Percentiles rank a stretch among this genome's conserved stretches.
Conservation (phyloP, 352 stramenopile genomes). For the Phytophthora hybrid region DNA sequence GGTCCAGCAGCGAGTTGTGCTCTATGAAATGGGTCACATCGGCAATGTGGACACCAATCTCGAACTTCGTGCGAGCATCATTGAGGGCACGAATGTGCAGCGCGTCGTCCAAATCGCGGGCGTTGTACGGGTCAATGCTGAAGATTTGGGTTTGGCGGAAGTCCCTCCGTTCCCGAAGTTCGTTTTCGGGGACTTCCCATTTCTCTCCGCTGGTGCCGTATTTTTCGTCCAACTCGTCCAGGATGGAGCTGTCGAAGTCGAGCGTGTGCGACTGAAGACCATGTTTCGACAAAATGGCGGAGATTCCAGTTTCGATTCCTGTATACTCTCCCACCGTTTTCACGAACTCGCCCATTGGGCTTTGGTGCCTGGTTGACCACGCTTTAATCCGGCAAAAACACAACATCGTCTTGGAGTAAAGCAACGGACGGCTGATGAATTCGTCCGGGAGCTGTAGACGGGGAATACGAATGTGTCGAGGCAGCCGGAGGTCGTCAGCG, state of each 20-base stretch:
- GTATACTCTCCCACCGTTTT: constrained; percentile 81
- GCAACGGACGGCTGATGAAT: constrained; percentile 62
- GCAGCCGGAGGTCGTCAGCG: constrained; percentile 69
- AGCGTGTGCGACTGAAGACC: constrained; percentile 83
- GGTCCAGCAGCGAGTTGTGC: constrained; percentile 91
- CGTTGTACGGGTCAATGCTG: constrained; percentile 97
- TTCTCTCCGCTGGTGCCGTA: constrained; percentile 78
- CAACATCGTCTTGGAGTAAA: constrained; percentile 78
- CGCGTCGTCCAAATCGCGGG: constrained; percentile 97
- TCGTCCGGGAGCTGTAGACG: constrained; percentile 72
- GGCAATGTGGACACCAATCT: constrained; percentile 98
- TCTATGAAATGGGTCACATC: constrained; percentile 98
- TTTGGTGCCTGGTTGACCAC: constrained; percentile 67
- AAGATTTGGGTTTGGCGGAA: constrained; percentile 94
- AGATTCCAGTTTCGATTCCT: constrained; percentile 92
- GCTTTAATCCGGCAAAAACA: constrained; percentile 78
- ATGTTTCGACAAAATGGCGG: constrained; percentile 92
- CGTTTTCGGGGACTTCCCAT: constrained; percentile 81
- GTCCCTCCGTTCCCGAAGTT: constrained; percentile 89
- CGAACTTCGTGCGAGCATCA: constrained; percentile 67
- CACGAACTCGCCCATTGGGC: constrained; percentile 78
- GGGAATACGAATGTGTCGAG: constrained; percentile 76
- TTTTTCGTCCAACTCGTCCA: constrained; percentile 76
- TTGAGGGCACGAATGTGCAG: constrained; percentile 91
- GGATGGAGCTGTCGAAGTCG: constrained; percentile 72